Percentiles rank a stretch among this genome's conserved stretches.
Conservation (phyloP, 176 grass and related monocot genomes). For the Triticum turgidum region DNA sequence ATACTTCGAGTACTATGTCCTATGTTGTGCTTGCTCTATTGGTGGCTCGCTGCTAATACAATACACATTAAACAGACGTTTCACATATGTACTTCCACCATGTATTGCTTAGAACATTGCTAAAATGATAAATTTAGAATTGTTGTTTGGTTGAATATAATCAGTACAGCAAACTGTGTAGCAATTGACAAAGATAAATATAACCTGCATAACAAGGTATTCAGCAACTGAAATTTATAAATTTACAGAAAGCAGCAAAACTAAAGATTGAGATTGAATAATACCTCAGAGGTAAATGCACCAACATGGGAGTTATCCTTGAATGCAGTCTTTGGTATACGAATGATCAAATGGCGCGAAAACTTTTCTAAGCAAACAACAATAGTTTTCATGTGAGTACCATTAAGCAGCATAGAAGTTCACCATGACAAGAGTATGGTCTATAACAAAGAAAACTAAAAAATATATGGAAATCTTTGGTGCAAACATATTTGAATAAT, state of each 20-base stretch:
- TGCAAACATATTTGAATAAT: background rate
- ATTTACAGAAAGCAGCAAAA: constrained; percentile 8
- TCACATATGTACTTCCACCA: background rate
- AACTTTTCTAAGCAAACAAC: constrained; percentile 72
- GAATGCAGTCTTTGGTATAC: constrained; percentile 83
- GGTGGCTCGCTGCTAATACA: background rate
- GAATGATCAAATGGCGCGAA: constrained; percentile 86
- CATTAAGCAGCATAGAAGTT: constrained; percentile 23
- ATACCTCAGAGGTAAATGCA: constrained; percentile 85
- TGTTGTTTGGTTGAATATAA: background rate
- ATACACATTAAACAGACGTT: background rate
- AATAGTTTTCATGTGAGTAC: constrained; percentile 26
- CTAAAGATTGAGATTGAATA: constrained; percentile 25
- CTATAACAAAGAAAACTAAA: background rate
- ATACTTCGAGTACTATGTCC: background rate
- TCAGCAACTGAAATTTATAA: constrained; percentile 10
- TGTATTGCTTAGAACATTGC: background rate
- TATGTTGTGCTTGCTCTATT: background rate
- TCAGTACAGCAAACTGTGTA: background rate
- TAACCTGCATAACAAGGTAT: background rate
- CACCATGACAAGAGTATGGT: background rate
- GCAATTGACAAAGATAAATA: constrained; percentile 1
- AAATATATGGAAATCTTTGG: background rate
- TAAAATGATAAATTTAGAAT: background rate
- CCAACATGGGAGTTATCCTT: constrained; percentile 98